Conservation (phyloP, 371 early-diverging fungal genomes). For the Mortierella sp. region DNA sequence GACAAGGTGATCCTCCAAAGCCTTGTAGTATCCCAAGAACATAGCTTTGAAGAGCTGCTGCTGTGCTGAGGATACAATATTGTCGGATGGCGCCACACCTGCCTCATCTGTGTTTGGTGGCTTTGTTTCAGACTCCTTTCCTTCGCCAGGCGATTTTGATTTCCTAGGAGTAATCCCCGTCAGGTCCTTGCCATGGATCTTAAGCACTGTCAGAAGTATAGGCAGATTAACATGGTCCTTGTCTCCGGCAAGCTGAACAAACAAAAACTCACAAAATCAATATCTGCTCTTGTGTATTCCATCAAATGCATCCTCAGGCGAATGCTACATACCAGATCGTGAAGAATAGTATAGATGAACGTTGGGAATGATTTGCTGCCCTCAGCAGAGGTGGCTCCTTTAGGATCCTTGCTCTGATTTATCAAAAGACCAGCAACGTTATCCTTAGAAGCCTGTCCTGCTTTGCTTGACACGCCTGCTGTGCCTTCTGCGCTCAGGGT, state of each 20-base stretch:
- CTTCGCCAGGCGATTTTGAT: constrained; percentile 61
- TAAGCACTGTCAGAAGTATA: constrained; percentile 82
- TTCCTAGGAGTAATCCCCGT: constrained; percentile 67
- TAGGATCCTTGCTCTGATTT: constrained; percentile 40
- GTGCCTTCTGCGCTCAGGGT: constrained; percentile 63
- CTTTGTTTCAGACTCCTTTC: constrained; percentile 57
- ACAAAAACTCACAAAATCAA: background rate
- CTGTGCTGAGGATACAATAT: constrained; percentile 53
- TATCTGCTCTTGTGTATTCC: background rate
- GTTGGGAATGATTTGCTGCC: constrained; percentile 37
- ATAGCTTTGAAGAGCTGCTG: constrained; percentile 69
- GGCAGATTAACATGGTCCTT: constrained; percentile 79
- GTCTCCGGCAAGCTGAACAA: constrained; percentile 61
- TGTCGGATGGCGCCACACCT: constrained; percentile 7
- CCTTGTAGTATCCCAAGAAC: constrained; percentile 77
- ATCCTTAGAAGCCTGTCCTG: constrained; percentile 60
- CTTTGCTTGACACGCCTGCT: constrained; percentile 58
- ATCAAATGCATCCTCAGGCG: background rate
- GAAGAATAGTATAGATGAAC: constrained; percentile 55
- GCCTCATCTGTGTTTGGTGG: constrained; percentile 23
- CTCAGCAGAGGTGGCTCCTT: constrained; percentile 22
- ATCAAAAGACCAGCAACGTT: constrained; percentile 68
- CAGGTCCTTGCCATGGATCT: constrained; percentile 72
- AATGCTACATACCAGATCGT: constrained; percentile 52
- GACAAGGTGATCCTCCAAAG: constrained; percentile 72